Conservation (phyloP, 208 protist genomes). For the Trypanosomatidae sp. region DNA sequence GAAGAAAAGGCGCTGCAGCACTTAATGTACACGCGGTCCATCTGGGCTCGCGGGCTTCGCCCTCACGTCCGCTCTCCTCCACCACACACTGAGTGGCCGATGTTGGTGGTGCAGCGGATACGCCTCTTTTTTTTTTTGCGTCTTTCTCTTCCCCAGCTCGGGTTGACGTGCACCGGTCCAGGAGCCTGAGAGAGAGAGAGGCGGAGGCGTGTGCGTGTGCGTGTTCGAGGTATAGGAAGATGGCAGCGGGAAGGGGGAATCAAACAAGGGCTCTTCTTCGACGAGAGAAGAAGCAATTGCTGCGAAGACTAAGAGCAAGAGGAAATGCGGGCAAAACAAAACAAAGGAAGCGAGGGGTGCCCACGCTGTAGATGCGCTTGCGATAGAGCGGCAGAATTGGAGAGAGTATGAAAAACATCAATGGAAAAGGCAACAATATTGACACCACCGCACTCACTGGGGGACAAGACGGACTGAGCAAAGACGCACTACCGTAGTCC, state of each 20-base stretch:
- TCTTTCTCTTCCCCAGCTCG: too few relatives aligned
- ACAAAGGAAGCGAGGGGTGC: neutral
- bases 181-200: neutral
- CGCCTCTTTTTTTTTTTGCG: neutral
- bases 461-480: slow-evolving; percentile 1
- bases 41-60: neutral
- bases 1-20: slow-evolving; percentile 44
- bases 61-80: neutral
- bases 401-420: neutral
- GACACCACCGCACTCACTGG: too few relatives aligned
- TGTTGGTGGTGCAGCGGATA: neutral
- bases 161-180: too few relatives aligned
- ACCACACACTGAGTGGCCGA: neutral
- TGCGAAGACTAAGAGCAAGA: slow-evolving; percentile 4
- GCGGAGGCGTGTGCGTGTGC: neutral
- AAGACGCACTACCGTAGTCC: neutral
- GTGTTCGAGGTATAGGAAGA: neutral
- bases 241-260: neutral
- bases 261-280: neutral
- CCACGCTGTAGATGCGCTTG: neutral
- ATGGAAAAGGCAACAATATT: neutral
- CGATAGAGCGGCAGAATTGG: neutral
- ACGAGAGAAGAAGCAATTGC: neutral
- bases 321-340: slow-evolving; percentile 12
- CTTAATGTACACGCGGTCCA: slow-evolving; percentile 44